Percentiles rank a stretch among this genome's conserved stretches.
Evolutionary conservation across 257 asterid species (phyloP).

Genomic region (Haberlea rhodopensis): DNA sequence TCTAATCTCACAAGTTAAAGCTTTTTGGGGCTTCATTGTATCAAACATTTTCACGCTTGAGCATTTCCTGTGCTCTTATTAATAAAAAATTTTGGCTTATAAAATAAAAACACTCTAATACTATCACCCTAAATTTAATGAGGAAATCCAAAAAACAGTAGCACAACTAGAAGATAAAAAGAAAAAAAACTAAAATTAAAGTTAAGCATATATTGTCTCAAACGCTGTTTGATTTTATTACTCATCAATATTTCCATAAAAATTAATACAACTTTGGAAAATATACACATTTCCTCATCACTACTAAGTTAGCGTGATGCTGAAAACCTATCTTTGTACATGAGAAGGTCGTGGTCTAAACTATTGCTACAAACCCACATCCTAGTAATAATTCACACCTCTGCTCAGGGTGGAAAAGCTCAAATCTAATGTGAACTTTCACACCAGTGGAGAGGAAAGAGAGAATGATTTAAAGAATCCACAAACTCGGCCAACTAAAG

Average conservation of each 20-base stretch:
- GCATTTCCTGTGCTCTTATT: too few relatives aligned
- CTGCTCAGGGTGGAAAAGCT: conserved; percentile 23
- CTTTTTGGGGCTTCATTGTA: too few relatives aligned
- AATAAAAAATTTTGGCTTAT: too few relatives aligned
- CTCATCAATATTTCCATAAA: not conserved
- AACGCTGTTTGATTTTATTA: not conserved
- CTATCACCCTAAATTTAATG: not conserved
- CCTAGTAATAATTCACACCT: conserved; percentile 30
- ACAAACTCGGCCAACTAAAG: conserved; percentile 24
- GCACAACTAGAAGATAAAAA: not conserved
- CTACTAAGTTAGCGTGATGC: conserved; percentile 7
- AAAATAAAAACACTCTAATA: too few relatives aligned
- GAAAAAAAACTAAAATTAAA: too few relatives aligned
- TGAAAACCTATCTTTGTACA: conserved; percentile 36
- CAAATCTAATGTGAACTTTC: conserved; percentile 14
- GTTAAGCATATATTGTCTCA: not conserved
- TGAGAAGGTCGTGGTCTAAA: conserved; percentile 29
- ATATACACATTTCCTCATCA: conserved; percentile 27
- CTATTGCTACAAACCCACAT: conserved; percentile 39
- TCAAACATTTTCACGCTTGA: too few relatives aligned
- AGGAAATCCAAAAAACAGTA: too few relatives aligned
- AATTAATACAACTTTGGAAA: conserved; percentile 10
- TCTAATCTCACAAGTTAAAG: too few relatives aligned
- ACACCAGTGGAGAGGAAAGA: conserved; percentile 20
- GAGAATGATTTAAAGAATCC: conserved; percentile 24